Evolutionary conservation across 2,329 filamentous ascomycete genomes (phyloP), one percentile per base, ranked within the genome.

Genomic region (Pestalotiopsis sp.): DNA sequence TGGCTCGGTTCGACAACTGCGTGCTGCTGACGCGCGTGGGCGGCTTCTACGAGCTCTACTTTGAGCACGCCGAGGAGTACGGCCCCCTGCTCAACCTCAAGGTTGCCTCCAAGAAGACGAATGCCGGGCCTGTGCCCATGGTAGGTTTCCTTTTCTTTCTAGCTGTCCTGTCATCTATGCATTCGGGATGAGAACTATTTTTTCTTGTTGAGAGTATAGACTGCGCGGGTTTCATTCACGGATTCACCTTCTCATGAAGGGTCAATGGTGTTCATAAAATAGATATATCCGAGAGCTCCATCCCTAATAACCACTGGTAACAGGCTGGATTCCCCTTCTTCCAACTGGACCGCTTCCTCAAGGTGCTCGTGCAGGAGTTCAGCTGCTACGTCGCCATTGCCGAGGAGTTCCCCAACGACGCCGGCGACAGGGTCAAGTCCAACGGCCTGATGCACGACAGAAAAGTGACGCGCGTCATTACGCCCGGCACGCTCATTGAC

Each of bases 41-140:
- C 68, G 92, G 95, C 70, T 99, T 99, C 81, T 99, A 98, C 81
- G 96, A 99, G 87, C 84, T 99, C 69, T 99, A 99, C 82, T 97
- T 98, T 79, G 92, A 97, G 75, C 95, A 99, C 78, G 96, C 97
- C 12, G 93, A 97, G 69, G 91, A 97, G 77, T 92, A 92, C 78
- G 95, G 92, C 1, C 93, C 94, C 1, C 84, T 97, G 59, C 85
- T 99, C 72, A 96, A 94, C 75, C 83, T 99, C 76, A 98, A 98
- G 80, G 90, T 97, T 67, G 91, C 92, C 2, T 88, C 88, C 67
- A 96, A 93, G 79, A 94, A 90, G 80, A 94, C 92, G n/a, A 92
- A 83, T 72, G 91, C 90, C 9, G 93, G 92, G 1, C 87, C 89
- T 25, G 93, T 99, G 20, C 84, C 95, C 5, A 98, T 99, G 95